These are phyloP conservation scores for Chamaecyparis obtusa DNA, from an alignment of 75 land plant species.

Conservation along the genomic window DNA sequence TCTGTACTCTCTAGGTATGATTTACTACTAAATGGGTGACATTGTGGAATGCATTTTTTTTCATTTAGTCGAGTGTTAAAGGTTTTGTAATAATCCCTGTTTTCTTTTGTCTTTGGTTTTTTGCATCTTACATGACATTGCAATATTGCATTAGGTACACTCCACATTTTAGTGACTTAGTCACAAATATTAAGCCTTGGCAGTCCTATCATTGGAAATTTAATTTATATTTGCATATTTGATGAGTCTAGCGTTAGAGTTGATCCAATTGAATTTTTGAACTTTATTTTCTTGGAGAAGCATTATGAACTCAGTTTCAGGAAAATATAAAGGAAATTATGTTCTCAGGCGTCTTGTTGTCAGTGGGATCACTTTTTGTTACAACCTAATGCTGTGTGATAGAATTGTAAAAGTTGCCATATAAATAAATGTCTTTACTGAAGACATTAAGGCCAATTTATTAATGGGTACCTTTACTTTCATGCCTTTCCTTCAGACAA, in stretches of 20 bases:
- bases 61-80: not conserved
- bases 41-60: not conserved
- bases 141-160: not conserved
- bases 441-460: not conserved
- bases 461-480: not conserved
- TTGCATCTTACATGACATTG: not conserved
- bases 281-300: not conserved
- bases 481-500: conserved; percentile 30
- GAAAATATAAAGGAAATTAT: not conserved
- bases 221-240: not conserved
- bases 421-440: not conserved
- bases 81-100: not conserved
- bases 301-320: not conserved
- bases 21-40: not conserved
- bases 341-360: not conserved
- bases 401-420: not conserved
- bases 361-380: not conserved
- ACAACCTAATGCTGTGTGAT: not conserved
- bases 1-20: too few species aligned
- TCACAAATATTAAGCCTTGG: not conserved
- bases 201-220: not conserved
- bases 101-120: not conserved
- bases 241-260: too few species aligned
- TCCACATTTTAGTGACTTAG: not conserved
- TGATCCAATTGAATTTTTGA: not conserved